phyloP scores from a whole-genome alignment of 2,329 filamentous ascomycete species.

The Exophiala viscosa region DNA sequence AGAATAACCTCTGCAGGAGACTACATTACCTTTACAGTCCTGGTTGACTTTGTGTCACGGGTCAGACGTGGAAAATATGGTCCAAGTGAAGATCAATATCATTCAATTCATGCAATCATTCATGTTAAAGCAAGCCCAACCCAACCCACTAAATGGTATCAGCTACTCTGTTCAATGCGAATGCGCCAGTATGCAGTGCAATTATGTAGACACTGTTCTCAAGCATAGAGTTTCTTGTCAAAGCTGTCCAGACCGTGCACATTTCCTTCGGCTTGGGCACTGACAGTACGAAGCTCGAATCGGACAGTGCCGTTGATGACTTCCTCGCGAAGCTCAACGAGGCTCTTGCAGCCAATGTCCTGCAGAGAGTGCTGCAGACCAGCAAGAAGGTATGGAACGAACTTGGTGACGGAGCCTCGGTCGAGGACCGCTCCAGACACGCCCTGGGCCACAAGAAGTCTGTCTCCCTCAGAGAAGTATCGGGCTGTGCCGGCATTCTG shows the following conservation, averaged over 20 bases:
- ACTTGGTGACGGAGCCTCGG: conserved; percentile 78
- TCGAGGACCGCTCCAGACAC: conserved; percentile 68
- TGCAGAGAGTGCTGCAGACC: conserved; percentile 97
- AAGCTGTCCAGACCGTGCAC: conserved; percentile 96
- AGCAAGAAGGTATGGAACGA: conserved; percentile 90
- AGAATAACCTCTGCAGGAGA: no score
- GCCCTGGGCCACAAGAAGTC: conserved; percentile 91
- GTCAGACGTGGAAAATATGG: background rate
- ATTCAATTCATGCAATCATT: conserved; percentile 12
- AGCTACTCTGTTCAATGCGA: background rate
- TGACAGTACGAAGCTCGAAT: conserved; percentile 91
- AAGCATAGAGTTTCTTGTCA: conserved; percentile 99
- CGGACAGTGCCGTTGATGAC: conserved; percentile 73
- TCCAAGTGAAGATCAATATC: background rate
- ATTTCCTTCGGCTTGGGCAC: conserved; percentile 92
- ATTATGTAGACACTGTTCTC: conserved; percentile 31
- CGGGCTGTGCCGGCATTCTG: conserved; percentile 91
- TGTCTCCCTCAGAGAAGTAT: conserved; percentile 97
- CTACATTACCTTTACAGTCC: no score
- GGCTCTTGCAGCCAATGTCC: conserved; percentile 82
- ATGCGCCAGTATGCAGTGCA: conserved; percentile 13
- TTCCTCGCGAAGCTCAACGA: conserved; percentile 70
- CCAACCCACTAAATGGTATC: background rate
- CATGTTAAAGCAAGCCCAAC: background rate
- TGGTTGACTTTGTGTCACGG: no score